These are phyloP conservation scores for Ceratocystis diversiconidia DNA, from an alignment of 2,329 filamentous ascomycete genomes.

Conservation along the genomic window DNA sequence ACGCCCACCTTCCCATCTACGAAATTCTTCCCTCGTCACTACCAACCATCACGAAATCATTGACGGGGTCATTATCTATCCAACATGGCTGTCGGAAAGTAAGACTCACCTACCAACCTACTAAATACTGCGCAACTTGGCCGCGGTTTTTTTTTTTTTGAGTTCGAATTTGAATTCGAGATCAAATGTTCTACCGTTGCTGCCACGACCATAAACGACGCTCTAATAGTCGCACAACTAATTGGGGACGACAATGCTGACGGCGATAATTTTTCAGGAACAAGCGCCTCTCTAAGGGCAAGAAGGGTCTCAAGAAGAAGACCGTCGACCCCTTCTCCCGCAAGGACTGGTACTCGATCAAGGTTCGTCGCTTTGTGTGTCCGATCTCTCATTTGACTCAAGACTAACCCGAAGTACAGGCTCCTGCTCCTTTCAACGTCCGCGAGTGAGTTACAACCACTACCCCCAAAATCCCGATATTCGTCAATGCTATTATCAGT, in stretches of 20 bases:
- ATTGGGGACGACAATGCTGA: slow-evolving; percentile 18
- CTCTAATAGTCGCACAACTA: not conserved
- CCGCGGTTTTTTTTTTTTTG: too few species aligned
- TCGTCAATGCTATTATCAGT: not conserved
- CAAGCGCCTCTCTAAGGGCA: slow-evolving; percentile 99
- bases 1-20: slow-evolving; percentile 15
- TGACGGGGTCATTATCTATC: slow-evolving; percentile 34
- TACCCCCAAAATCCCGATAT: not conserved
- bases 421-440: slow-evolving; percentile 86
- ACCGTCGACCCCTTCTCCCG: slow-evolving; percentile 92
- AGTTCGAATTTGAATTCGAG: not conserved
- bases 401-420: slow-evolving; percentile 37
- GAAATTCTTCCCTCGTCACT: slow-evolving; percentile 18
- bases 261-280: slow-evolving; percentile 46
- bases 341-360: slow-evolving; percentile 99
- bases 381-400: not conserved
- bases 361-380: slow-evolving; percentile 41
- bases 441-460: slow-evolving; percentile 62
- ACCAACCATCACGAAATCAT: slow-evolving; percentile 30
- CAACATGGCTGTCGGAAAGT: slow-evolving; percentile 50
- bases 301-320: slow-evolving; percentile 99
- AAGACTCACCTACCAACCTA: slow-evolving; percentile 23
- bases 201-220: not conserved
- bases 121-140: not conserved
- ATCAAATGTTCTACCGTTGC: not conserved